These are phyloP conservation scores for Trifolium repens DNA, from an alignment of 306 rosid species.

Conservation along the genomic window DNA sequence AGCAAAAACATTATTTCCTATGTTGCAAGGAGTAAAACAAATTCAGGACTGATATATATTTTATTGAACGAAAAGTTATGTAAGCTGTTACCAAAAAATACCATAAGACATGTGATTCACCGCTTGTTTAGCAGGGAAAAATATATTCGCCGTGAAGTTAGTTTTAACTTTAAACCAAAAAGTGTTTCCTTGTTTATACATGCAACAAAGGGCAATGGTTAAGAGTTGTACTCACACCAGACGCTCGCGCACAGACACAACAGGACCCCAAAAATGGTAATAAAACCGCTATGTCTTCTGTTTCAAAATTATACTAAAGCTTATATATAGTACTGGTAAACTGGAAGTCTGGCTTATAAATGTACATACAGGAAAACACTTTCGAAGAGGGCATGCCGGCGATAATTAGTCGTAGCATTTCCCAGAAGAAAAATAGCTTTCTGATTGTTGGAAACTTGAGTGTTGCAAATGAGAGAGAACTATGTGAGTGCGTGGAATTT, in stretches of 20 bases:
- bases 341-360: conserved; percentile 36
- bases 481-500: conserved; percentile 13
- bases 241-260: neutral
- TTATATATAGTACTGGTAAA: conserved; percentile 35
- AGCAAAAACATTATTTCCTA: neutral
- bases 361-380: conserved; percentile 47
- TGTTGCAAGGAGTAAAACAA: neutral
- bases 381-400: conserved; percentile 31
- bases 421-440: conserved; percentile 37
- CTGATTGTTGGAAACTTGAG: conserved; percentile 38
- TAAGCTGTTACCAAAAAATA: neutral
- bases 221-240: neutral
- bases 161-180: conserved; percentile 12
- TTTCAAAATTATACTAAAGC: conserved; percentile 16
- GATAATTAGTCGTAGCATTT: conserved; percentile 35
- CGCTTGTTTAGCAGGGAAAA: neutral
- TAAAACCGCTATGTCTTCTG: conserved; percentile 3
- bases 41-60: neutral
- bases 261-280: neutral
- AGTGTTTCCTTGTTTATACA: conserved; percentile 3
- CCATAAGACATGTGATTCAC: neutral
- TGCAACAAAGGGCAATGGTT: neutral
- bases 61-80: neutral
- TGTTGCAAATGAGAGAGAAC: conserved; percentile 36
- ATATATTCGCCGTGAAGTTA: neutral